Evolutionary conservation across 495 filamentous ascomycete species (phyloP), one percentile per base, ranked within the genome.

Genomic region (Haplographium delicatum): DNA sequence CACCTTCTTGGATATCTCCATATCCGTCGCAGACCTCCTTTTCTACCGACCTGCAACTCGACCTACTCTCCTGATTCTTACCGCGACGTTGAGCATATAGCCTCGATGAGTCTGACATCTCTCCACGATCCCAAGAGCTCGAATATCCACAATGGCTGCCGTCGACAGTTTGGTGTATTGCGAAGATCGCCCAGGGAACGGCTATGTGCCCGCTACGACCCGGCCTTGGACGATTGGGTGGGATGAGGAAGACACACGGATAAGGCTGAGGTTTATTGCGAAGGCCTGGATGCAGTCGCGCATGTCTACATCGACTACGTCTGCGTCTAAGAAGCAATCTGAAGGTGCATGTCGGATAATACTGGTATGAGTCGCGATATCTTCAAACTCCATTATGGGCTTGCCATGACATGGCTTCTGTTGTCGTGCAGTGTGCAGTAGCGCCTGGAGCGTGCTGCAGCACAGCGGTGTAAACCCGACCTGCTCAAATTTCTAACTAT

Each of bases 221-320:
- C 58, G 38, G 53, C 50, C 50, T 41, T 60, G 53, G 50, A 56
- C 53, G 57, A 60, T 54, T 57, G 65, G 50, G 39, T 68, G 66
- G 66, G 59, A 60, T 63, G 64, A 67, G 51, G 56, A 68, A 42
- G 68, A 67, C 44, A 49, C 67, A 34, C 56, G 62, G 41, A 66
- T 63, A 59, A 64, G 56, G 49, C 52, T 71, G 41, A 60, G 43
- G 22, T 48, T 65, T 34, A 67, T 71, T 38, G 62, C 68, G 24
- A 60, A 58, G 49, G 54, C 59, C 48, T 71, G 68, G 68, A 30
- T 68, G 39, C 48, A 57, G 45, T 51, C 40, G 38, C 44, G 58
- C 50, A 53, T 50, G 49, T n/a, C 15, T n/a, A n/a, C n/a, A n/a
- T n/a, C n/a, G n/a, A n/a, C n/a, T n/a, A n/a, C n/a, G n/a, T n/a